Conservation (phyloP, 192 early-diverging fungal genomes). For the Allomyces javanicus region DNA sequence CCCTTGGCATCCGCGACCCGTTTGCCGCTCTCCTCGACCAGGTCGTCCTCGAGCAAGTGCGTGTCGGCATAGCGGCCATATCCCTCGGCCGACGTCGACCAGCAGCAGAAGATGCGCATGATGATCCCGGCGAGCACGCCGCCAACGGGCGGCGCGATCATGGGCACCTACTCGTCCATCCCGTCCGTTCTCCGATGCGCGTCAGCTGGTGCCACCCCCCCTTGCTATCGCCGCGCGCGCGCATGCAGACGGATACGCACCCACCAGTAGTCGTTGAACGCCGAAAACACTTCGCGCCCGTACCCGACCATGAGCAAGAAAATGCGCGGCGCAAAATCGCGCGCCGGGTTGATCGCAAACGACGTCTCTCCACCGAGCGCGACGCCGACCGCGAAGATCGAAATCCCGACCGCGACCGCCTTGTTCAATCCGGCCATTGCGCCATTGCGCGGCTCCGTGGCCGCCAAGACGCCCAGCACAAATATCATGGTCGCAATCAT, state of each 20-base stretch:
- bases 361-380: slow-evolving; percentile 34
- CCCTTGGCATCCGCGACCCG: no score
- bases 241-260: not conserved
- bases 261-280: slow-evolving; percentile 29
- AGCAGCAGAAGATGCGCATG: not conserved
- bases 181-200: no score
- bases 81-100: no score
- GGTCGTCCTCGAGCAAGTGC: no score
- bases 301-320: slow-evolving; percentile 47
- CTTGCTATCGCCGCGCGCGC: no score
- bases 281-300: slow-evolving; percentile 43
- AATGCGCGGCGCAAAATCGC: slow-evolving; percentile 58
- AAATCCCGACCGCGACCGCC: slow-evolving; percentile 4
- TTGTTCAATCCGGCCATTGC: slow-evolving; percentile 3
- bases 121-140: not conserved
- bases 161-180: not conserved
- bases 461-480: slow-evolving; percentile 37
- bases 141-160: not conserved
- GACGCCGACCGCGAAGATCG: slow-evolving; percentile 28
- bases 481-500: slow-evolving; percentile 45
- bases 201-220: no score
- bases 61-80: no score
- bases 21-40: no score
- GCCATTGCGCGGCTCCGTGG: slow-evolving; percentile 12
- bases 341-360: slow-evolving; percentile 42